Base-by-base conservation (phyloP, 306 rosid species). In the Luffa acutangula region DNA sequence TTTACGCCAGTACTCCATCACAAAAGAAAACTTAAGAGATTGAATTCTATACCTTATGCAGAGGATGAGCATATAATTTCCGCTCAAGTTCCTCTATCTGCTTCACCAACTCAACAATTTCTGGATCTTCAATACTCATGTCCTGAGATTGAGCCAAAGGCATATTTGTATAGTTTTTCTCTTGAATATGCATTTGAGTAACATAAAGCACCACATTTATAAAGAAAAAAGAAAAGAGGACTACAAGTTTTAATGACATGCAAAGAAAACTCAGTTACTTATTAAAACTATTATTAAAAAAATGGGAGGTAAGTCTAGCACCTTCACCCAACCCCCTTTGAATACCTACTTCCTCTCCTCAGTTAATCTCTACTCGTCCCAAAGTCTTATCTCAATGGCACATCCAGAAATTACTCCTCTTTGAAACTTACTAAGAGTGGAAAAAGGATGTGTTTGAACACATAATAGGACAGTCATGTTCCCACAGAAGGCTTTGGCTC, bases 11-110 rank as follows among this genome's bases (percentile, higher is more conserved):
- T 51, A 81, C 59, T 36, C 60, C 1, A 75, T 76, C 34, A 78
- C 39, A 72, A 77, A 60, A 34, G 63, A 43, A 33, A 57, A 15
- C 10, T 34, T 31, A 3, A 49, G 12, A 66, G 63, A 48, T 80
- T 52, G 42, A 60, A 78, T 2, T 72, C 59, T 86, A 83, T 87
- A 95, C 99, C 99, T 95, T 91, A 77, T 93, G 93, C 81, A 95
- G 85, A 58, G 97, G 96, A 86, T 95, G 97, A 64, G 88, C 79
- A 83, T 92, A 82, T 85, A 93, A 86, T 87, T 89, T 91, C 60
- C 85, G 84, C 83, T 95, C 97, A 51, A 90, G 93, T 53, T 86
- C 97, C 90, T 91, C 97, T 33, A 95, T 89, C 86, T 95, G 91
- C 82, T 76, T 84, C 59, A 91, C 91, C 78, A 93, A 84, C 85